Evolutionary conservation across 2,329 filamentous ascomycete species (phyloP), one percentile per base, ranked within the genome.

Genomic region (Emericellopsis atlantica): DNA sequence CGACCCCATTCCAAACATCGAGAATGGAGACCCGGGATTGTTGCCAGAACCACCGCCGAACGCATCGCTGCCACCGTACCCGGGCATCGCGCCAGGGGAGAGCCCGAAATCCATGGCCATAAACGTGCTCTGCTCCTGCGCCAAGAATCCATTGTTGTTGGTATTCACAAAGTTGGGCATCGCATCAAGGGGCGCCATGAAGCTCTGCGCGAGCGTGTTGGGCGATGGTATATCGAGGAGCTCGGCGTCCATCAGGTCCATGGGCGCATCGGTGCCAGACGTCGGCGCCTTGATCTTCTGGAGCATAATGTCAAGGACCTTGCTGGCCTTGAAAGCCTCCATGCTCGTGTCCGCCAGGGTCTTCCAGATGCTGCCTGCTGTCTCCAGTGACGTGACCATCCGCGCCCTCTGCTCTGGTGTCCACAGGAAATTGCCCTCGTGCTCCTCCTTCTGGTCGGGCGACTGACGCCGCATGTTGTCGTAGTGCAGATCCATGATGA

Each of bases 301-400:
- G 36, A 96, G 64, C 75, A 96, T 88, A 40, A 95, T 79, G 18
- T 79, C 79, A n/a, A 96, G 67, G 21, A 90, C 73, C 34, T 77
- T 78, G 33, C 78, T 78, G 2, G 87, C 90, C 62, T 96, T 96
- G 64, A 81, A 89, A 0, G 89, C 87, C 49, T 96, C 90, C 64
- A 95, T 82, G 1, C 84, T 92, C 21, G 79, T 70, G 41, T 92
- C 81, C 4, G 79, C 75, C 10, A 88, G 67, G 9, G 76, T 77
- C 38, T 82, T 79, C 88, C 89, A 96, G 42, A 96, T 92, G 15
- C 73, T 68, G 36, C 76, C 74, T 8, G 84, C 84, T 15, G 72
- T 72, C 53, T 89, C 81, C 3, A 96, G 72, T 1, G 79, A 75
- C 18, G 68, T 62, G 24, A 92, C 69, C 84, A 95, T 93, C 48